Evolutionary conservation across 2,329 filamentous ascomycete species (phyloP).

Genomic region (Aspergillus costaricaensis): DNA sequence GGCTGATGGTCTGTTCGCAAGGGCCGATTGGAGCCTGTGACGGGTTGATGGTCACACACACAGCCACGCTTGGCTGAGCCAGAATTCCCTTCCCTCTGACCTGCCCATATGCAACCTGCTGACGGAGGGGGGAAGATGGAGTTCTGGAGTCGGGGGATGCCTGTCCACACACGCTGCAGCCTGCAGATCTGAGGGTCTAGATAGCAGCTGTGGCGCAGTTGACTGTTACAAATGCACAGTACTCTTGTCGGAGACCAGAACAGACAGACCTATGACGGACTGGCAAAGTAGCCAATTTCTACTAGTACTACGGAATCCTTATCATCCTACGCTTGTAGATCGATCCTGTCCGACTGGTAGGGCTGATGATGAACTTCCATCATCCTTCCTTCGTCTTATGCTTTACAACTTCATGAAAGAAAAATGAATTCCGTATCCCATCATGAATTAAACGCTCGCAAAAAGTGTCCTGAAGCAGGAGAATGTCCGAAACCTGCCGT

Average conservation of each 20-base stretch:
- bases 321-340: no score
- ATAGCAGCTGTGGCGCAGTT: slow-evolving; percentile 2
- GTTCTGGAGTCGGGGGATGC: background rate
- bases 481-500: slow-evolving; percentile 11
- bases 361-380: background rate
- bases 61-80: slow-evolving; percentile 19
- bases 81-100: background rate
- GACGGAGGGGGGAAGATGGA: background rate
- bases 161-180: background rate
- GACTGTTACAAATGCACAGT: background rate
- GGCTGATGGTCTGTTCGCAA: background rate
- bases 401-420: slow-evolving; percentile 4
- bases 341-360: no score
- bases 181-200: slow-evolving; percentile 1
- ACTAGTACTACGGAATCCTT: background rate
- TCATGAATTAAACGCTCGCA: slow-evolving; percentile 20
- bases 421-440: slow-evolving; percentile 20
- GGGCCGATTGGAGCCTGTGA: background rate
- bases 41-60: slow-evolving; percentile 10
- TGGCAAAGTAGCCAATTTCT: background rate
- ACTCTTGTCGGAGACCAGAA: background rate
- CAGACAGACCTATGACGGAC: background rate
- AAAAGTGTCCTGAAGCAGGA: slow-evolving; percentile 18
- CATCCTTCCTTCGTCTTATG: background rate
- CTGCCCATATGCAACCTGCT: background rate